These are phyloP conservation scores for Backusella macrospora DNA, from an alignment of 192 early-diverging fungal genomes.

Conservation along the genomic window DNA sequence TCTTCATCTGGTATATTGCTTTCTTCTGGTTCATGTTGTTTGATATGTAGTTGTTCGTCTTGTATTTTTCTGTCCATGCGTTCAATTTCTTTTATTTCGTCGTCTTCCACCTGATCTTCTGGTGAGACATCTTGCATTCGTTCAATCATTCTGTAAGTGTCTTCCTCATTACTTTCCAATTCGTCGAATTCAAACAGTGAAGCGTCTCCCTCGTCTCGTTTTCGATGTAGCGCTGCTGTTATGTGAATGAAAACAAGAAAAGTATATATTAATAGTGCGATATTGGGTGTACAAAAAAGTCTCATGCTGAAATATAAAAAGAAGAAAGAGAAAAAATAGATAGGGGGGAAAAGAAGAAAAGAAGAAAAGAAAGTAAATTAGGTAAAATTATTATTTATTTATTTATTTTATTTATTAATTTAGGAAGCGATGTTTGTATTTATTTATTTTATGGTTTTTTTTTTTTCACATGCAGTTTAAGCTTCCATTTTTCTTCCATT, in stretches of 20 bases:
- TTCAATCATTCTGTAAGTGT: slow-evolving; percentile 9
- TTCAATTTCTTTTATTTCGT: slow-evolving; percentile 22
- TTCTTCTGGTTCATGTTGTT: slow-evolving; percentile 4
- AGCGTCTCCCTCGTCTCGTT: slow-evolving; percentile 12
- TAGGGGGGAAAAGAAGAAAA: background rate
- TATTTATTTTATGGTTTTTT: background rate
- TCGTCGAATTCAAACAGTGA: slow-evolving; percentile 12
- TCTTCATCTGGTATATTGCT: slow-evolving; percentile 16
- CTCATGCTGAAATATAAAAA: slow-evolving; percentile 12
- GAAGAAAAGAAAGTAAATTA: background rate
- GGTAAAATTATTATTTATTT: slow-evolving; percentile 7
- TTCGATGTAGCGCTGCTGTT: background rate
- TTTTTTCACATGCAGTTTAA: slow-evolving; percentile 16
- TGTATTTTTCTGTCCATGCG: slow-evolving; percentile 15
- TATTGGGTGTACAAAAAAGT: slow-evolving; percentile 6
- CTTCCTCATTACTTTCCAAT: background rate
- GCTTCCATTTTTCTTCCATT: background rate
- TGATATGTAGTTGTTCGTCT: slow-evolving; percentile 18
- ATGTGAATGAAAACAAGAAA: slow-evolving; percentile 3
- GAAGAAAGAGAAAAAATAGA: background rate
- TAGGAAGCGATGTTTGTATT: slow-evolving; percentile 11
- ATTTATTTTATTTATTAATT: slow-evolving; percentile 9
- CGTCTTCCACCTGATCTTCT: background rate
- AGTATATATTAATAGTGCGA: slow-evolving; percentile 2
- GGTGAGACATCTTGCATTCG: background rate